Evolutionary conservation across 1,284 basidiomycete species (phyloP), one percentile per base, ranked within the genome.

Genomic region (Gastroboletus turbinatus): DNA sequence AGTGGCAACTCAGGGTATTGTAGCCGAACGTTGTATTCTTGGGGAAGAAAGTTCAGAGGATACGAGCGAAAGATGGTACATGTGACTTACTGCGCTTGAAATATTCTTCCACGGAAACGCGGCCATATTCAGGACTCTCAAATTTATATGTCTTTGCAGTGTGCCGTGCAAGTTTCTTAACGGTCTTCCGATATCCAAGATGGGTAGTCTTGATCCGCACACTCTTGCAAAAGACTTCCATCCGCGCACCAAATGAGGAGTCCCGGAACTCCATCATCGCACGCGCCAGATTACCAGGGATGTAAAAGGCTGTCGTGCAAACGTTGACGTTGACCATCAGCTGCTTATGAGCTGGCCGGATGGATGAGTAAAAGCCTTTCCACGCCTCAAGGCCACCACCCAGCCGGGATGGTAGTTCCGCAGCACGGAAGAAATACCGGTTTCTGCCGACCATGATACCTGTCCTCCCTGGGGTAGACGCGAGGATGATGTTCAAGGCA

Each of bases 271-370:
- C 75, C 1, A 71, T 63, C 76, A 92, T 80, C 0, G 83, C 81
- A 11, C 75, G 70, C 0, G 86, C 88, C 4, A 92, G 73, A 59
- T 86, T 90, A 6, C 82, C 83, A 5, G 82, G 76, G 2, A 64
- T 76, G 63, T 92, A 90, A 65, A 92, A 92, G 2, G 89, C 89
- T 1, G 90, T 90, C 5, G 88, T 89, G 66, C 87, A 89, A 17
- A 87, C 88, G 62, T 92, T 91, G 58, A 92, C 87, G 63, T 92
- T 92, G 6, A 92, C 88, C 87, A 91, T 87, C 23, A 92, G 71
- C 61, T 89, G 85, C 46, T 82, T 82, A 67, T 85, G 82, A 10
- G 84, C 74, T 6, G 89, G 87, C 14, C 90, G 83, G 33, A 90
- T 82, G 9, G 89, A 91, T 0, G 88, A 85, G 66, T 87, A 92